Percentiles rank a stretch among this genome's conserved stretches.
Evolutionary conservation across 495 filamentous ascomycete species (phyloP).

Genomic region (Penicillium manginii): DNA sequence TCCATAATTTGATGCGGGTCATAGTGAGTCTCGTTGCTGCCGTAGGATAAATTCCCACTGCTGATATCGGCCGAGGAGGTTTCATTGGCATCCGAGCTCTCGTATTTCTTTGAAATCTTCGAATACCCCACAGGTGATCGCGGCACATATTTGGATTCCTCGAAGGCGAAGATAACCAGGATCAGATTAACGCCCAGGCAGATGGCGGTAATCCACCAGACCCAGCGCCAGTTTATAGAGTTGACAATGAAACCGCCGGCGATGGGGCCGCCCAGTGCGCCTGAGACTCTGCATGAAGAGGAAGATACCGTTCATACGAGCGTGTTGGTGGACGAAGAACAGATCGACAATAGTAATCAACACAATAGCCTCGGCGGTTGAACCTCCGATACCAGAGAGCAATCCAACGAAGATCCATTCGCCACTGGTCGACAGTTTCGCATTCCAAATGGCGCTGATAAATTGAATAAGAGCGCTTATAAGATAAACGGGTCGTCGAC

Average conservation of each 20-base stretch:
- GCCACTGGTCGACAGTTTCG: constrained; percentile 29
- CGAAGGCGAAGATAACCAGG: constrained; percentile 37
- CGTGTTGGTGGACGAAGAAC: constrained; percentile 48
- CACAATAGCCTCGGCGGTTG: constrained; percentile 39
- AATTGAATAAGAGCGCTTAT: constrained; percentile 34
- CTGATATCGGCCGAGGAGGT: not conserved
- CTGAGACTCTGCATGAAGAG: constrained; percentile 34
- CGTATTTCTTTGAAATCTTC: not conserved
- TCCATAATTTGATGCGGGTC: constrained; percentile 5
- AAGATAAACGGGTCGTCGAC: constrained; percentile 43
- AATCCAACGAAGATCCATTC: constrained; percentile 33
- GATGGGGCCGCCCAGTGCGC: constrained; percentile 37
- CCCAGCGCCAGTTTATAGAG: constrained; percentile 41
- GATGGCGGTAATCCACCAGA: constrained; percentile 48
- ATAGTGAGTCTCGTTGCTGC: constrained; percentile 5
- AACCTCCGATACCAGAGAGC: constrained; percentile 33
- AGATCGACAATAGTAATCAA: constrained; percentile 47
- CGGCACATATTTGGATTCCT: constrained; percentile 40
- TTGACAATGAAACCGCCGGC: constrained; percentile 39
- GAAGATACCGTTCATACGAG: constrained; percentile 42
- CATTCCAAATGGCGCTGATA: constrained; percentile 26
- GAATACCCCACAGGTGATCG: not conserved
- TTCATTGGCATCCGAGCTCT: not conserved
- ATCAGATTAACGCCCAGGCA: constrained; percentile 38
- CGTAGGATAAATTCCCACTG: not conserved